Evolutionary conservation across 352 stramenopile genomes (phyloP).

Genomic region (Pythium volutum): DNA sequence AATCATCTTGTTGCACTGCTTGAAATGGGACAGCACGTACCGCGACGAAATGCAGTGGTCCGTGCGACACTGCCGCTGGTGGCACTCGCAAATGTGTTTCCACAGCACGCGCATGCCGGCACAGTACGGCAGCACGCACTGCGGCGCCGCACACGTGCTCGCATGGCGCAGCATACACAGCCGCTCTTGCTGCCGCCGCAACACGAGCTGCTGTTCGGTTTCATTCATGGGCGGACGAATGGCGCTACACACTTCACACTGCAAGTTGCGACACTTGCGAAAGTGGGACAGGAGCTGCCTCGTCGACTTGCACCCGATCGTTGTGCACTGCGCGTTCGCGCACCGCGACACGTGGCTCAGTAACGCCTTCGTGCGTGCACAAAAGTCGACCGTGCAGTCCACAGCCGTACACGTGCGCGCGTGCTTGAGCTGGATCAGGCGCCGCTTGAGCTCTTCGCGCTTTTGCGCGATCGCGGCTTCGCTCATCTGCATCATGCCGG

Average conservation of each 20-base stretch:
- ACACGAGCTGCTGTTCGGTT: slow-evolving; percentile 79
- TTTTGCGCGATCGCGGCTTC: slow-evolving; percentile 83
- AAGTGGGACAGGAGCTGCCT: slow-evolving; percentile 85
- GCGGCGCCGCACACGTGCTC: slow-evolving; percentile 63
- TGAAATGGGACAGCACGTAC: slow-evolving; percentile 89
- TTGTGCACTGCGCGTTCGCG: slow-evolving; percentile 82
- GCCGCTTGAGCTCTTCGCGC: slow-evolving; percentile 79
- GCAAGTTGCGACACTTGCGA: slow-evolving; percentile 83
- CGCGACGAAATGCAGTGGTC: slow-evolving; percentile 87
- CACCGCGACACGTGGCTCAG: slow-evolving; percentile 80
- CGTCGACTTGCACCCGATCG: slow-evolving; percentile 86
- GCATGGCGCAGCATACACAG: slow-evolving; percentile 87
- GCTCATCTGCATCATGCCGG: slow-evolving; percentile 69
- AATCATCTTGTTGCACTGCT: slow-evolving; percentile 91
- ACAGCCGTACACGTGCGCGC: slow-evolving; percentile 72
- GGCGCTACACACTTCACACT: slow-evolving; percentile 84
- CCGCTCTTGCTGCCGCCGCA: slow-evolving; percentile 82
- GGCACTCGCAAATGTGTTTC: slow-evolving; percentile 90
- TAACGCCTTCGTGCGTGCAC: slow-evolving; percentile 73
- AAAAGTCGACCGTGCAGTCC: slow-evolving; percentile 82
- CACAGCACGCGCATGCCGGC: slow-evolving; percentile 87
- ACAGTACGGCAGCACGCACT: slow-evolving; percentile 83
- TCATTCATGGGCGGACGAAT: slow-evolving; percentile 88
- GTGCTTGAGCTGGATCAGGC: slow-evolving; percentile 86
- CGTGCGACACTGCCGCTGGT: slow-evolving; percentile 83